Evolutionary conservation across 805 yeast genomes (phyloP).

Genomic region (Ogataea pini): DNA sequence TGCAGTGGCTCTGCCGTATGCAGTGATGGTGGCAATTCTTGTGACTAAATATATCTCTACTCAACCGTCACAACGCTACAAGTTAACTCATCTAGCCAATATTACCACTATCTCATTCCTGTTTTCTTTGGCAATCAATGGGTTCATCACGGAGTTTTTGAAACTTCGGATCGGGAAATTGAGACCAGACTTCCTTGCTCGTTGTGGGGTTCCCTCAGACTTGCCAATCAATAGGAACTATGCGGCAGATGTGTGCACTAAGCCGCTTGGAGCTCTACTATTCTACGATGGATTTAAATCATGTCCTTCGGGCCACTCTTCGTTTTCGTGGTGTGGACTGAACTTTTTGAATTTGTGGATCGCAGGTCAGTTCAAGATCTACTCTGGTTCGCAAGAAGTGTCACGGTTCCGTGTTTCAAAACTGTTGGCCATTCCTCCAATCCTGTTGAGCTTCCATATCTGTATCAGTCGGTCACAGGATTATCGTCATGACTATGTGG

Average conservation of each 20-base stretch:
- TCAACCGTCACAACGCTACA: conserved; percentile 17
- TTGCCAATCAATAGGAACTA: conserved; percentile 37
- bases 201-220: conserved; percentile 56
- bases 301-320: conserved; percentile 79
- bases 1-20: conserved; percentile 41
- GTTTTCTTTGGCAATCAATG: conserved; percentile 43
- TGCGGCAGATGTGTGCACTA: conserved; percentile 33
- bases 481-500: conserved; percentile 87
- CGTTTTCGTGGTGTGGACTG: conserved; percentile 66
- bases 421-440: conserved; percentile 39
- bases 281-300: conserved; percentile 70
- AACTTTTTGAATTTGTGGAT: conserved; percentile 63
- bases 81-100: conserved; percentile 40
- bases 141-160: conserved; percentile 65
- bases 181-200: conserved; percentile 84
- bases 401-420: conserved; percentile 8
- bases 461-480: conserved; percentile 85
- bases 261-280: conserved; percentile 34
- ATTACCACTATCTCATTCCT: conserved; percentile 41
- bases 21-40: conserved; percentile 26
- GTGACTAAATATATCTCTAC: conserved; percentile 15
- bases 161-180: conserved; percentile 83
- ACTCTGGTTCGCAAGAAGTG: conserved; percentile 13
- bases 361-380: conserved; percentile 54
- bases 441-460: conserved; percentile 64